A percentile compares a stretch with the other conserved stretches of the same genome.
Evolutionary conservation across 177 flowering plant genomes (phyloP).

Genomic region (Vitis hybrid): DNA sequence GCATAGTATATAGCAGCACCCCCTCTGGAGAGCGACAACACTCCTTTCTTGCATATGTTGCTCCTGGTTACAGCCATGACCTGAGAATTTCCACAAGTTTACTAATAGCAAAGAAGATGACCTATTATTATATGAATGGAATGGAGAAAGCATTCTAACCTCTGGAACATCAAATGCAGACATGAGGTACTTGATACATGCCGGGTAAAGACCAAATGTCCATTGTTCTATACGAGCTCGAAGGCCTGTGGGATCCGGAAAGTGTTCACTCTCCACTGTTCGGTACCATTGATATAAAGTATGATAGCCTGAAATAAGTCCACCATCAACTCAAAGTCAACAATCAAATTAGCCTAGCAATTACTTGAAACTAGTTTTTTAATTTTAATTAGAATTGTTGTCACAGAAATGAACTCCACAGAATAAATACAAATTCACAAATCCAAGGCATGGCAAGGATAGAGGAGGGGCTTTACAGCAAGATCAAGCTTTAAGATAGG

Average conservation of each 20-base stretch:
- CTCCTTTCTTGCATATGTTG: slow-evolving; percentile 82
- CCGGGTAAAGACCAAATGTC: slow-evolving; percentile 99
- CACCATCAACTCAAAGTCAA: not conserved
- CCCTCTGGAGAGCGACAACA: slow-evolving; percentile 77
- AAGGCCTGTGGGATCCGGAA: slow-evolving; percentile 99
- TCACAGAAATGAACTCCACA: not conserved
- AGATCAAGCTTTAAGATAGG: too few relatives aligned
- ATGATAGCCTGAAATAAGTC: slow-evolving; percentile 71
- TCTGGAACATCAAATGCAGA: slow-evolving; percentile 99
- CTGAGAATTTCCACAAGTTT: slow-evolving; percentile 39
- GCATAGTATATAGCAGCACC: slow-evolving; percentile 81
- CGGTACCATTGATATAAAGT: slow-evolving; percentile 95
- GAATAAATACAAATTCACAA: not conserved
- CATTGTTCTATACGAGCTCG: slow-evolving; percentile 93
- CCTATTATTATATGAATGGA: not conserved
- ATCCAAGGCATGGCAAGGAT: too few relatives aligned
- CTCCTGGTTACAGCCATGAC: slow-evolving; percentile 96
- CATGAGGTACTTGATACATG: slow-evolving; percentile 98
- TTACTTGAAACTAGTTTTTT: not conserved
- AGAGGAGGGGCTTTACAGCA: too few relatives aligned
- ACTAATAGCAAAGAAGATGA: not conserved
- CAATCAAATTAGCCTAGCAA: not conserved
- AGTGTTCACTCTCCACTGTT: slow-evolving; percentile 83
- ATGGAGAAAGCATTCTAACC: slow-evolving; percentile 36
- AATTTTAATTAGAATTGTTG: not conserved